These are phyloP conservation scores for Paraphaeosphaeria sporulosa DNA, from an alignment of 2,329 filamentous ascomycete species.

Conservation along the genomic window DNA sequence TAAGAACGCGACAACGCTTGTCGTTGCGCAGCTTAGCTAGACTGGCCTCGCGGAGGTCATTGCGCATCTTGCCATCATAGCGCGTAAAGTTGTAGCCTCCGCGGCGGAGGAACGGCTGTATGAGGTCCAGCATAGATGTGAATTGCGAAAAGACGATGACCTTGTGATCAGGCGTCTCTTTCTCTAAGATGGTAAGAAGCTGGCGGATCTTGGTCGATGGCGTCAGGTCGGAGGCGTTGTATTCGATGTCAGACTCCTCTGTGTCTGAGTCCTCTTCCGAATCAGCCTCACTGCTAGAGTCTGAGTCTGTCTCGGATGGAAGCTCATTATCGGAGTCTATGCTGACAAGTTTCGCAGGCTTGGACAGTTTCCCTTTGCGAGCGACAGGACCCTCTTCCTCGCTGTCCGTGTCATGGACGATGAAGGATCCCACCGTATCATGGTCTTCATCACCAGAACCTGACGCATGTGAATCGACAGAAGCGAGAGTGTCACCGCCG, in stretches of 20 bases:
- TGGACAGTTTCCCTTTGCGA: conserved; percentile 31
- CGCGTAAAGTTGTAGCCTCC: conserved; percentile 81
- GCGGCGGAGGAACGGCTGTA: conserved; percentile 86
- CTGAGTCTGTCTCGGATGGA: conserved; percentile 35
- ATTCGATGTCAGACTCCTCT: conserved; percentile 49
- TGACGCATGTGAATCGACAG: conserved; percentile 74
- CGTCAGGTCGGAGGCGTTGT: conserved; percentile 58
- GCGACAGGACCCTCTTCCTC: conserved; percentile 48
- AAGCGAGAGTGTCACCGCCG: conserved; percentile 78
- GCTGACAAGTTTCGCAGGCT: conserved; percentile 59
- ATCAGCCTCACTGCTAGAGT: conserved; percentile 49
- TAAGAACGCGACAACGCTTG: conserved; percentile 76
- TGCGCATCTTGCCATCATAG: conserved; percentile 95
- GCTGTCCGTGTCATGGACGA: conserved; percentile 47
- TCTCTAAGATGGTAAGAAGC: conserved; percentile 79
- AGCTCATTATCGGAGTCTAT: conserved; percentile 59
- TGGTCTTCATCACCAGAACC: conserved; percentile 59
- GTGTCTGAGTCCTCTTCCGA: conserved; percentile 54
- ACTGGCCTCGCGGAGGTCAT: conserved; percentile 88
- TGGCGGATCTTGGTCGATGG: conserved; percentile 92
- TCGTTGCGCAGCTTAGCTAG: conserved; percentile 79
- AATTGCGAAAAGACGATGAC: conserved; percentile 99
- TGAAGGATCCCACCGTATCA: conserved; percentile 46
- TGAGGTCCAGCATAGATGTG: conserved; percentile 95
- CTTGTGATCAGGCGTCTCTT: conserved; percentile 83